These are phyloP conservation scores for Fennellomyces sp. DNA, from an alignment of 371 early-diverging fungal genomes.

Conservation along the genomic window DNA sequence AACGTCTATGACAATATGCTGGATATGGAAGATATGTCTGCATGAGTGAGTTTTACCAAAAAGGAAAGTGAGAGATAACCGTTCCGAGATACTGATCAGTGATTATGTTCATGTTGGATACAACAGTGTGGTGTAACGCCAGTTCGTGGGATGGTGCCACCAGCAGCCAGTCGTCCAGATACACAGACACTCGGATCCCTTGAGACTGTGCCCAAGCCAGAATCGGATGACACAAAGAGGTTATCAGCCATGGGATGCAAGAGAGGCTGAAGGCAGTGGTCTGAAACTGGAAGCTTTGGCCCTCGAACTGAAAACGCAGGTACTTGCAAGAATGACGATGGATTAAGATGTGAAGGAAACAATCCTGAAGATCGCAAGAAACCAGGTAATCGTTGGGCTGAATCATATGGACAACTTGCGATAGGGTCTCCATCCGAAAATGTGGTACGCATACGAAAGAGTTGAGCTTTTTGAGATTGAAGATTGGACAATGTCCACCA, in stretches of 20 bases:
- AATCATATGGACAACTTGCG: constrained; percentile 18
- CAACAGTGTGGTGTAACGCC: constrained; percentile 11
- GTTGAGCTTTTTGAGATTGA: constrained; percentile 29
- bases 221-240: constrained; percentile 26
- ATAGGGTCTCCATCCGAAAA: constrained; percentile 30
- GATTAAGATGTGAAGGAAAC: constrained; percentile 27
- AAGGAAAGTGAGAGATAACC: too few species aligned
- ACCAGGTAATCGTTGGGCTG: constrained; percentile 19
- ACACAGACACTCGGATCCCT: constrained; percentile 23
- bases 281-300: constrained; percentile 25
- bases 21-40: too few species aligned
- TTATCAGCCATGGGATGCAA: constrained; percentile 30
- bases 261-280: constrained; percentile 36
- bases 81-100: too few species aligned
- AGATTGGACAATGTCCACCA: constrained; percentile 20
- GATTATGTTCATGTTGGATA: too few species aligned
- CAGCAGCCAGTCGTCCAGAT: constrained; percentile 32
- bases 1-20: constrained; percentile 5
- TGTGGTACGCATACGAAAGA: constrained; percentile 5
- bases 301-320: constrained; percentile 23
- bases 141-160: constrained; percentile 8
- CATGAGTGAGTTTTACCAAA: too few species aligned
- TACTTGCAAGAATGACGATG: constrained; percentile 19
- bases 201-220: constrained; percentile 25
- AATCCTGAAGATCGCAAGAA: constrained; percentile 14